Conservation (phyloP, 257 asterid genomes). For the Capsicum baccatum region DNA sequence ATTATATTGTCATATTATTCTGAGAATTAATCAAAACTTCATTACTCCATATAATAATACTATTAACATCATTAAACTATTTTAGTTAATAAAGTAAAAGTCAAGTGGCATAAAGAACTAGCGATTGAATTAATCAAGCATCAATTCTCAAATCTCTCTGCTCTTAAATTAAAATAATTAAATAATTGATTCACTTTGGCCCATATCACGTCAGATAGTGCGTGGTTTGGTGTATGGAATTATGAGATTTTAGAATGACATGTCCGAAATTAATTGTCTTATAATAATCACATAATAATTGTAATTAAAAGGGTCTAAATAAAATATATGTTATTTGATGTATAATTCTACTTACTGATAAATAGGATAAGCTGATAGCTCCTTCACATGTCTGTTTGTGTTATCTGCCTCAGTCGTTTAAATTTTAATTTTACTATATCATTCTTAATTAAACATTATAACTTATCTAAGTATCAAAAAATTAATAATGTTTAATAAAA, state of each 20-base stretch:
- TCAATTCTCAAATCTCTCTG: not conserved
- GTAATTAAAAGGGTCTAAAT: not conserved
- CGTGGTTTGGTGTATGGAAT: not conserved
- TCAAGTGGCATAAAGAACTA: not conserved
- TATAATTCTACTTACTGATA: not conserved
- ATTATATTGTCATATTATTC: too few relatives aligned
- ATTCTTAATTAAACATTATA: too few relatives aligned
- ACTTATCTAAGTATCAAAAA: too few relatives aligned
- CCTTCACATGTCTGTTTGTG: too few relatives aligned
- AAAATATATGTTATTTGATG: not conserved
- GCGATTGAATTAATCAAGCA: not conserved
- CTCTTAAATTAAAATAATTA: not conserved
- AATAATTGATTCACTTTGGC: not conserved
- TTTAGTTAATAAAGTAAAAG: not conserved
- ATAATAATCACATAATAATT: not conserved
- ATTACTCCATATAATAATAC: not conserved
- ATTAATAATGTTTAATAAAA: too few relatives aligned
- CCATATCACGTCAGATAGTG: conserved; percentile 19
- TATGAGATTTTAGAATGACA: conserved; percentile 25
- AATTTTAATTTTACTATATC: too few relatives aligned
- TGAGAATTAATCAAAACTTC: not conserved
- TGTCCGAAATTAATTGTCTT: not conserved
- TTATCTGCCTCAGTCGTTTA: too few relatives aligned
- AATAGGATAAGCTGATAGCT: too few relatives aligned
- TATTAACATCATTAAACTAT: not conserved